These are phyloP conservation scores for Aphanomyces euteiches DNA, from an alignment of 352 stramenopile species.

Conservation along the genomic window DNA sequence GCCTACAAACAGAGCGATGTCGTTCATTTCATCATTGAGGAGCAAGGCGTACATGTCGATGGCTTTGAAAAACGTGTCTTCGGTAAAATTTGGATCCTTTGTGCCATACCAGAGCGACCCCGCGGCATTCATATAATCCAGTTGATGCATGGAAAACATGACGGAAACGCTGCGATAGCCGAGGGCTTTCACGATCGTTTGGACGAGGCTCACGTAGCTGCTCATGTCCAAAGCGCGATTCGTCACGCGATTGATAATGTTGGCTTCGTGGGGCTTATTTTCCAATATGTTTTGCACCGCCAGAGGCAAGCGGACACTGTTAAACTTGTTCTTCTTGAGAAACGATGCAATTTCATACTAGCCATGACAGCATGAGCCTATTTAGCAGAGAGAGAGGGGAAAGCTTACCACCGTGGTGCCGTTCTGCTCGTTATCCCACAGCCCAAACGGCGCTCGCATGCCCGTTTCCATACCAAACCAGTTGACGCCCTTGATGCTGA, in stretches of 20 bases:
- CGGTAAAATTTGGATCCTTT: constrained; percentile 30
- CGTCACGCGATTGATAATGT: constrained; percentile 32
- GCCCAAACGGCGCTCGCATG: constrained; percentile 30
- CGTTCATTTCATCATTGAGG: constrained; percentile 32
- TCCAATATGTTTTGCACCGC: constrained; percentile 32
- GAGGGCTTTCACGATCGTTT: constrained; percentile 31
- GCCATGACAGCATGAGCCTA: background rate
- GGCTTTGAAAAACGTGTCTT: constrained; percentile 42
- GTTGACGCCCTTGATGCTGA: constrained; percentile 66
- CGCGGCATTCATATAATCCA: constrained; percentile 34
- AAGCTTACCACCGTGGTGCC: constrained; percentile 31
- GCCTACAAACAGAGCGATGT: constrained; percentile 13
- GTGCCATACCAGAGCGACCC: constrained; percentile 45
- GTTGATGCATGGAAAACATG: constrained; percentile 47
- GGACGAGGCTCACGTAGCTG: constrained; percentile 31
- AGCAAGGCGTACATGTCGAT: constrained; percentile 35
- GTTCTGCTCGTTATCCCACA: constrained; percentile 33
- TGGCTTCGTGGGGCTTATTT: constrained; percentile 28
- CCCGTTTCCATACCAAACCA: constrained; percentile 47
- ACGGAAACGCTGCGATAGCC: constrained; percentile 37
- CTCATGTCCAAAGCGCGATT: constrained; percentile 31
- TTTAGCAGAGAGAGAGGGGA: background rate
- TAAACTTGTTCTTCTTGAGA: constrained; percentile 46
- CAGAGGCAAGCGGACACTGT: constrained; percentile 42
- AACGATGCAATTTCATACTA: constrained; percentile 45